Percentiles rank a stretch among this genome's conserved stretches.
Conservation (phyloP, 768 basidiomycete genomes). For the Suillus placidus region DNA sequence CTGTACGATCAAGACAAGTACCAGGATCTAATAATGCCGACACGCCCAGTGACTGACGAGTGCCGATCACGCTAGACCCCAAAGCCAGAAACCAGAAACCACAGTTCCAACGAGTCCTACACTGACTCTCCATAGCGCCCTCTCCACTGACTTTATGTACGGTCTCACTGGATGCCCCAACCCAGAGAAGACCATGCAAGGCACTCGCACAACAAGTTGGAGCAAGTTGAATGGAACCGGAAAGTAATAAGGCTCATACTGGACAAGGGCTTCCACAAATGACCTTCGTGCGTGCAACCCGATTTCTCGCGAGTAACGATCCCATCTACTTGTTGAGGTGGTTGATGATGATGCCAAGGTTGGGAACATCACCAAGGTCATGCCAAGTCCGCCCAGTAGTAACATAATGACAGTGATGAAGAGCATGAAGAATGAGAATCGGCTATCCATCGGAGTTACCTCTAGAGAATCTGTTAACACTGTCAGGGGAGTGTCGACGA, state of each 20-base stretch:
- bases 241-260: slow-evolving; percentile 45
- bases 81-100: slow-evolving; percentile 30
- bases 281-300: slow-evolving; percentile 48
- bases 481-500: slow-evolving; percentile 41
- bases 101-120: slow-evolving; percentile 43
- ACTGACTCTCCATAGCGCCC: slow-evolving; percentile 43
- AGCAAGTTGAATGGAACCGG: slow-evolving; percentile 57
- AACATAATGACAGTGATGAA: slow-evolving; percentile 37
- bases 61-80: slow-evolving; percentile 20
- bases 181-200: slow-evolving; percentile 10
- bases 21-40: background rate
- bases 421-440: slow-evolving; percentile 45
- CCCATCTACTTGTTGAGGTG: slow-evolving; percentile 40
- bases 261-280: slow-evolving; percentile 40
- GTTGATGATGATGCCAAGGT: slow-evolving; percentile 10
- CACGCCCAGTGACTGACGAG: background rate
- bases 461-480: slow-evolving; percentile 11
- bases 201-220: slow-evolving; percentile 12
- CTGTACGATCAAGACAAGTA: background rate
- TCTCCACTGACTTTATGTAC: slow-evolving; percentile 27
- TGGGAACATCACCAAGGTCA: slow-evolving; percentile 35
- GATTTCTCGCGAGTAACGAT: slow-evolving; percentile 46
- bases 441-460: slow-evolving; percentile 51
- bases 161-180: slow-evolving; percentile 22
- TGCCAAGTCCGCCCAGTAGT: slow-evolving; percentile 34